These are phyloP conservation scores for Oryza officinalis DNA, from an alignment of 176 grass and related monocot species.

Conservation along the genomic window DNA sequence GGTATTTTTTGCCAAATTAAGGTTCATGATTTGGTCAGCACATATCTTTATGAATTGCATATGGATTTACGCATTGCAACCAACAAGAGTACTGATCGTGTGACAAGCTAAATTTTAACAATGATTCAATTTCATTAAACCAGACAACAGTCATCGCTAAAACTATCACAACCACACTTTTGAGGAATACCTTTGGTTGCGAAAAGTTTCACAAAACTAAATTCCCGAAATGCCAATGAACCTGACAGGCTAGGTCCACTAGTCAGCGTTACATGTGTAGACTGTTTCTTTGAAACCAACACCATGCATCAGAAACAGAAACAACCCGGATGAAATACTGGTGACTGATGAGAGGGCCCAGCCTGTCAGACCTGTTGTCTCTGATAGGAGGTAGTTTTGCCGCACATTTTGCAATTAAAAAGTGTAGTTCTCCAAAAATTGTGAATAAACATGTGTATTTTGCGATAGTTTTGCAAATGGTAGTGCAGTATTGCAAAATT, in stretches of 20 bases:
- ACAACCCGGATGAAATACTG: no score
- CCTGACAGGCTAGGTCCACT: not conserved
- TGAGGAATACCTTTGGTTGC: not conserved
- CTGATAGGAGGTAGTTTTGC: no score
- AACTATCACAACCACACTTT: not conserved
- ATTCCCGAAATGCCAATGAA: not conserved
- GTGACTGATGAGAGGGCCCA: no score
- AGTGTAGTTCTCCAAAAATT: no score
- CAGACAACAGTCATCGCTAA: not conserved
- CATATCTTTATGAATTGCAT: not conserved
- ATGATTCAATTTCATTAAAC: not conserved
- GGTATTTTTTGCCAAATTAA: not conserved
- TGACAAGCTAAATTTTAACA: not conserved
- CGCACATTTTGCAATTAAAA: no score
- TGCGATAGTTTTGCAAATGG: no score
- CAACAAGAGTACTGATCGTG: not conserved
- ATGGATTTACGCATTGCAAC: not conserved
- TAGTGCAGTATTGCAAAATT: not conserved
- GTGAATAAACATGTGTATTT: no score
- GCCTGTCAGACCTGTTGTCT: no score
- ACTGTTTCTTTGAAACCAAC: no score
- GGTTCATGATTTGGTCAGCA: not conserved
- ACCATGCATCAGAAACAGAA: no score
- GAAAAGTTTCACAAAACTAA: not conserved
- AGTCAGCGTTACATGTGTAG: not conserved